Evolutionary conservation across 129 eudicot genomes (phyloP), one percentile per base, ranked within the genome.

Genomic region (Rutidosis leptorrhynchoides): DNA sequence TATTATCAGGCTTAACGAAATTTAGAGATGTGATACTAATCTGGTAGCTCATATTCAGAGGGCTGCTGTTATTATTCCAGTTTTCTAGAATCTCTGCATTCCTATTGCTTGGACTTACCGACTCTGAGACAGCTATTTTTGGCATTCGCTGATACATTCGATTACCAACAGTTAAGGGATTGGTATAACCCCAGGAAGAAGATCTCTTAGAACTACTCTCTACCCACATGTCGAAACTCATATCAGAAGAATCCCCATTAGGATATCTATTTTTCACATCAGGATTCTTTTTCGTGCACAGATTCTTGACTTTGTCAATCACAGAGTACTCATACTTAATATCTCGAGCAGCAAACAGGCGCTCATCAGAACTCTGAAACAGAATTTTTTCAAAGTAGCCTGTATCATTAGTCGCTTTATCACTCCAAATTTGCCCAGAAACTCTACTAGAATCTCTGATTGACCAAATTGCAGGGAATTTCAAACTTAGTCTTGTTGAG

Each of bases 401-500:
- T 12, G 9, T 83, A 24, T 63, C 53, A n/a, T n/a, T n/a, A 35
- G 43, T 70, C 43, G 53, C 37, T 65, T 83, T 79, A 45, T 71
- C 71, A 45, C 77, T 76, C 96, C 94, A 86, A 29, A 89, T 68
- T 33, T 72, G 76, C 20, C 96, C 96, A 30, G 63, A 71, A 14
- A 72, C 64, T 8, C 46, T 60, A 56, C 64, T 62, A 7, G 75
- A 73, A 16, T 64, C 67, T 57, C 48, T 77, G 53, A 89, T 83
- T 21, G 88, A 77, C 80, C 81, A 68, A 49, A 74, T 32, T 0
- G 75, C 65, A 59, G 71, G 83, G 64, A 70, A 77, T 67, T 83
- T 69, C 60, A 86, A 57, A 54, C 67, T 81, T 77, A 86, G 12
- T 82, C 95, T 73, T 21, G 72, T 23, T 10, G 86, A 79, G 66